Conservation (phyloP, 2,329 filamentous ascomycete species). For the Fusarium euwallaceae region DNA sequence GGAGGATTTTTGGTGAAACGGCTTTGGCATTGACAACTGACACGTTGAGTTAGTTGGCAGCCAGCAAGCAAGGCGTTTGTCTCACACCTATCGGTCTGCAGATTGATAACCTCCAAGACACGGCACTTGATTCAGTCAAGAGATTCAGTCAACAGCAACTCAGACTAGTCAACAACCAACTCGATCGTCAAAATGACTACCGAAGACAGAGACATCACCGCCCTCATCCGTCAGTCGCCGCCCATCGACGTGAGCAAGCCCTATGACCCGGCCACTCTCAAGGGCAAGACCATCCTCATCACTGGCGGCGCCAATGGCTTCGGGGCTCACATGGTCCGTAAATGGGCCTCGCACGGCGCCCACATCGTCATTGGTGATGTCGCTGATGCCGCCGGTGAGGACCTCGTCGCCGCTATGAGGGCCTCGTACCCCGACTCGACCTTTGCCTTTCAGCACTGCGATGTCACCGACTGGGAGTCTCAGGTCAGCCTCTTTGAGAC, state of each 20-base stretch:
- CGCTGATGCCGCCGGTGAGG: slow-evolving; percentile 65
- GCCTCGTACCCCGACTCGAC: slow-evolving; percentile 53
- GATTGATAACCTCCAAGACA: slow-evolving; percentile 1
- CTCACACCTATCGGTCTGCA: not conserved
- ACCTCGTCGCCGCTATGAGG: slow-evolving; percentile 66
- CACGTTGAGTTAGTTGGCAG: slow-evolving; percentile 24
- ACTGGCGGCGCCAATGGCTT: slow-evolving; percentile 75
- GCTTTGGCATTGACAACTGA: slow-evolving; percentile 12
- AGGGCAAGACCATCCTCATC: slow-evolving; percentile 70
- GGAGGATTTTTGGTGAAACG: not conserved
- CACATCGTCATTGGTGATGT: slow-evolving; percentile 75
- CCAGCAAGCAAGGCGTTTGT: not conserved
- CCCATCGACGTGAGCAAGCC: slow-evolving; percentile 61
- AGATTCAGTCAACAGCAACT: not conserved
- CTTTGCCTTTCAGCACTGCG: slow-evolving; percentile 70
- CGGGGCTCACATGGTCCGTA: slow-evolving; percentile 66
- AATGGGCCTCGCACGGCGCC: slow-evolving; percentile 69
- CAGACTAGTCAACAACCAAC: not conserved
- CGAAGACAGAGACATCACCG: slow-evolving; percentile 38
- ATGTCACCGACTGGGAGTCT: slow-evolving; percentile 75
- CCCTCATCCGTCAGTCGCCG: slow-evolving; percentile 52
- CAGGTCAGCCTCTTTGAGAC: slow-evolving; percentile 74
- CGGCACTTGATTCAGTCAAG: not conserved
- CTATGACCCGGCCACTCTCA: slow-evolving; percentile 60
- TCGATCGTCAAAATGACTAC: slow-evolving; percentile 15